A percentile compares a stretch with the other conserved stretches of the same genome.
phyloP scores from a whole-genome alignment of 2,329 filamentous ascomycete species.

The Daldinia eschscholtzii region DNA sequence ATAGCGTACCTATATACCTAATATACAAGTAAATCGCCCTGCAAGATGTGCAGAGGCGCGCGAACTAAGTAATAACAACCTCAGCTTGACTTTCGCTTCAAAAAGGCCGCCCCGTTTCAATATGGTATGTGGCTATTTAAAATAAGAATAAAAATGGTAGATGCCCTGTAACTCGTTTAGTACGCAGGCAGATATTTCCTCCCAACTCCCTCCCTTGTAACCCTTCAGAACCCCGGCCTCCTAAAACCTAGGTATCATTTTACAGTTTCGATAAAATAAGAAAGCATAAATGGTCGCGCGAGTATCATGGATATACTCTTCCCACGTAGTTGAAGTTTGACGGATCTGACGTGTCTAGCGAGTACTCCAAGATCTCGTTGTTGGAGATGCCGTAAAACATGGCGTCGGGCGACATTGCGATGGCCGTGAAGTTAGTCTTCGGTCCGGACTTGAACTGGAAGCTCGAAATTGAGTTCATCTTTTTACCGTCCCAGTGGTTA shows the following conservation, averaged over 20 bases:
- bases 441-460: constrained; percentile 46
- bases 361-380: constrained; percentile 46
- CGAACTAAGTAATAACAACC: not conserved
- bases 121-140: constrained; percentile 4
- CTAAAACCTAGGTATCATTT: constrained; percentile 22
- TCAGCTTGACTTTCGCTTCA: constrained; percentile 11
- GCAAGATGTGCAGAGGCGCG: not conserved
- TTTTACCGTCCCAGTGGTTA: constrained; percentile 37
- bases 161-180: not conserved
- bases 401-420: constrained; percentile 46
- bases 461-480: constrained; percentile 36
- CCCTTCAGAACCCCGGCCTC: constrained; percentile 12
- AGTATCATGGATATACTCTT: constrained; percentile 42
- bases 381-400: constrained; percentile 49
- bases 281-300: constrained; percentile 11
- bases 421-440: constrained; percentile 44
- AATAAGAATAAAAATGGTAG: constrained; percentile 23
- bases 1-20: constrained; percentile 14
- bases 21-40: constrained; percentile 11
- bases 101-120: constrained; percentile 12
- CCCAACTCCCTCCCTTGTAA: constrained; percentile 25
- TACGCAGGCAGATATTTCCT: constrained; percentile 10
- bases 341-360: constrained; percentile 43
- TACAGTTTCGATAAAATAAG: constrained; percentile 27
- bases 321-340: constrained; percentile 46